Evolutionary conservation across 495 filamentous ascomycete species (phyloP).

Genomic region (Hypoxylon crocopeplum): DNA sequence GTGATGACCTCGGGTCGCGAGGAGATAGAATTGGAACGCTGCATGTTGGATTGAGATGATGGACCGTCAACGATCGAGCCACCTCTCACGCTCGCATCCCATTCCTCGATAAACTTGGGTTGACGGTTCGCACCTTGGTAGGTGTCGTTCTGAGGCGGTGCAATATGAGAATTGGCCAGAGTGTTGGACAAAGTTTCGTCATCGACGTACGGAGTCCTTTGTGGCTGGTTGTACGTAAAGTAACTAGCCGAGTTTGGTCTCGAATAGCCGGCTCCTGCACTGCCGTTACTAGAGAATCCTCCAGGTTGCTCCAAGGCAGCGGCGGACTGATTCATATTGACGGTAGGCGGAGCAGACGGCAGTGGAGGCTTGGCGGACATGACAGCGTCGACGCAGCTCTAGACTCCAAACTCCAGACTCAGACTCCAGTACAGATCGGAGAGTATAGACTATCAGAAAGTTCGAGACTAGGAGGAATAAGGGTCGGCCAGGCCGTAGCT

Average conservation of each 20-base stretch:
- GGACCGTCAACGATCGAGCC: slow-evolving; percentile 63
- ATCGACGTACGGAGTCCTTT: slow-evolving; percentile 38
- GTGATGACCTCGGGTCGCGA: slow-evolving; percentile 54
- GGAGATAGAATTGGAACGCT: slow-evolving; percentile 52
- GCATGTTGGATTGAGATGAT: slow-evolving; percentile 48
- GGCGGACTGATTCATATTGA: slow-evolving; percentile 32
- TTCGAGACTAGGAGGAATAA: slow-evolving; percentile 15
- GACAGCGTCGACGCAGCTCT: slow-evolving; percentile 25
- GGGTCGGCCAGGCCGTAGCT: slow-evolving; percentile 10
- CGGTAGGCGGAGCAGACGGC: slow-evolving; percentile 16
- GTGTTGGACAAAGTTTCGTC: slow-evolving; percentile 52
- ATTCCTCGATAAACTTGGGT: slow-evolving; percentile 70
- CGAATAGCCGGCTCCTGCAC: slow-evolving; percentile 17
- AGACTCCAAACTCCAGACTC: slow-evolving; percentile 11
- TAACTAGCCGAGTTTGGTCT: slow-evolving; percentile 32
- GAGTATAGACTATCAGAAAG: slow-evolving; percentile 1
- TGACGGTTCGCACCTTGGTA: slow-evolving; percentile 28
- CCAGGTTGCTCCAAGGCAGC: slow-evolving; percentile 21
- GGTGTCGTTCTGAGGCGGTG: slow-evolving; percentile 40
- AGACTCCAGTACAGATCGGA: slow-evolving; percentile 17
- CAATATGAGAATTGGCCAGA: slow-evolving; percentile 47
- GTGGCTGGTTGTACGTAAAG: slow-evolving; percentile 35
- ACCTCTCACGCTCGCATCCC: slow-evolving; percentile 71
- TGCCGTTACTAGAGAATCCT: slow-evolving; percentile 15
- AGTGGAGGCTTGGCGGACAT: slow-evolving; percentile 32